These are phyloP conservation scores for Ormosia emarginata DNA, from an alignment of 306 rosid genomes.

Conservation along the genomic window DNA sequence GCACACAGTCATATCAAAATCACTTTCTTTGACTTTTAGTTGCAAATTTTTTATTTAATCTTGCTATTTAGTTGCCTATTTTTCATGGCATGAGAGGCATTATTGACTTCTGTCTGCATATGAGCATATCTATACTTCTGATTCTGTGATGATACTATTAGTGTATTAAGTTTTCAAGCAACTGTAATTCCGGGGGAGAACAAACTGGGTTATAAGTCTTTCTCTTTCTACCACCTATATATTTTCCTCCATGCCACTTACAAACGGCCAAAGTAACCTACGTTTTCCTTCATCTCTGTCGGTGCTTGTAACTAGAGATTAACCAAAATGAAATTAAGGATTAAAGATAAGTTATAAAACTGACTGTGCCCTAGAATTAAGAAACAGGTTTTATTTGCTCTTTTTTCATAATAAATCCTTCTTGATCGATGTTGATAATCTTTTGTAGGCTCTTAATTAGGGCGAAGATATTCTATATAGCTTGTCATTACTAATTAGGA, in stretches of 20 bases:
- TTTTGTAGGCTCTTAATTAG: background rate
- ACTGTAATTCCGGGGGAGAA: slow-evolving; percentile 41
- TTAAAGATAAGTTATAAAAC: background rate
- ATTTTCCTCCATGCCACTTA: background rate
- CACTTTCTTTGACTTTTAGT: slow-evolving; percentile 26
- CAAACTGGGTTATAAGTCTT: background rate
- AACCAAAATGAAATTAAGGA: background rate
- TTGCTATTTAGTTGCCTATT: background rate
- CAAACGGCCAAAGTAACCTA: slow-evolving; percentile 5
- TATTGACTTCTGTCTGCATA: slow-evolving; percentile 8
- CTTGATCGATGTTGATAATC: background rate
- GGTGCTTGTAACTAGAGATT: background rate
- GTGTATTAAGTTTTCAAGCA: slow-evolving; percentile 17
- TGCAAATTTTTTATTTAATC: background rate
- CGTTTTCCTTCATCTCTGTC: background rate
- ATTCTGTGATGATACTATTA: slow-evolving; percentile 1
- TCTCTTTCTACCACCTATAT: slow-evolving; percentile 15
- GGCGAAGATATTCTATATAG: background rate
- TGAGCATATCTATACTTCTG: slow-evolving; percentile 12
- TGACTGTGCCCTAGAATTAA: slow-evolving; percentile 14
- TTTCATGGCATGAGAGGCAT: slow-evolving; percentile 17
- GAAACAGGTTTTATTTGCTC: background rate
- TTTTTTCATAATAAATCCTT: background rate
- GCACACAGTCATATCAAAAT: slow-evolving; percentile 35
- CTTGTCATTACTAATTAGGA: background rate